Conservation (phyloP, 306 rosid species). For the Vachellia pachyceras region DNA sequence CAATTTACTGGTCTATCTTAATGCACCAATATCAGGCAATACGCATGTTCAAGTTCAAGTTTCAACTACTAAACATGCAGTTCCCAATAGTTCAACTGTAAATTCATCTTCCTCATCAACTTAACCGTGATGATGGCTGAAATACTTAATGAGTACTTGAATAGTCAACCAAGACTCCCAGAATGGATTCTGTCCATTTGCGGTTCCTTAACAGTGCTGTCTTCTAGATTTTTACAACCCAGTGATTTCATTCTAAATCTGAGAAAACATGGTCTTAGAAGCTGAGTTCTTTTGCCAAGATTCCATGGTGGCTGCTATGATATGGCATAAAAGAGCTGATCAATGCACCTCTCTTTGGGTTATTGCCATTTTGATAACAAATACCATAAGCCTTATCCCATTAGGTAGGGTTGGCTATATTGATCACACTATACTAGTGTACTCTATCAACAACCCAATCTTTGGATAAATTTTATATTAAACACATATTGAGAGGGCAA, state of each 20-base stretch:
- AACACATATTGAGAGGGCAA: neutral
- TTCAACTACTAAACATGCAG: neutral
- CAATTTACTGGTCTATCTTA: neutral
- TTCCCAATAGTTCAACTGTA: neutral
- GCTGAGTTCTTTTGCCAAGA: neutral
- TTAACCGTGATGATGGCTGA: neutral
- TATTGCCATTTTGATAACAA: neutral
- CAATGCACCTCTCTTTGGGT: neutral
- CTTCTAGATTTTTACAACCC: neutral
- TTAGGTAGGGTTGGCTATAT: no score
- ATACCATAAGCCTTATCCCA: no score
- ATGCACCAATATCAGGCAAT: neutral
- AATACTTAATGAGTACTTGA: neutral
- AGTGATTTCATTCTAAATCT: neutral
- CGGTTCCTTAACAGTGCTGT: no score
- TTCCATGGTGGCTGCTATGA: neutral
- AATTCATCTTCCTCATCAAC: neutral
- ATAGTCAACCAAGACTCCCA: neutral
- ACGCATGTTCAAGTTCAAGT: no score
- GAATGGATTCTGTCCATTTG: no score
- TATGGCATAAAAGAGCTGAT: neutral
- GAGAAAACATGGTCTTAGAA: neutral
- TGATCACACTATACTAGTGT: no score
- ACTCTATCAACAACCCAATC: no score
- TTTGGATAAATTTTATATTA: no score